phyloP scores from a whole-genome alignment of 257 asterid species.

The Rehmannia glutinosa region DNA sequence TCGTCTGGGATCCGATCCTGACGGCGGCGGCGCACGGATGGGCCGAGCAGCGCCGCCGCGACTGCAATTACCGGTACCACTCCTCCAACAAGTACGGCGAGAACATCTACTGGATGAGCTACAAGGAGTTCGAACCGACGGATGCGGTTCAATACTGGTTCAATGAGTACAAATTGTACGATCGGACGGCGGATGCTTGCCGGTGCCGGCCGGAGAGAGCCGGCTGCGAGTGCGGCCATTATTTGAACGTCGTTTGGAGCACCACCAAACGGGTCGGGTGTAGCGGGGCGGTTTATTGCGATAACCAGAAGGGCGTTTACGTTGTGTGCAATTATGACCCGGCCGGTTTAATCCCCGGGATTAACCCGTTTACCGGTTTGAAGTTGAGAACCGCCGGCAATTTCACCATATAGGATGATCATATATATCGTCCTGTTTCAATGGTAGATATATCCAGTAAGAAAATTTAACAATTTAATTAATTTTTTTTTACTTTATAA shows the following conservation, averaged over 20 bases:
- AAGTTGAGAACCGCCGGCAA: too few relatives aligned
- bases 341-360: conserved; percentile 28
- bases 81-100: conserved; percentile 44
- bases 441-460: not conserved
- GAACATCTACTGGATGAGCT: conserved; percentile 52
- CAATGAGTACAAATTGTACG: conserved; percentile 35
- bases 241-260: conserved; percentile 43
- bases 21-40: conserved; percentile 37
- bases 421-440: too few relatives aligned
- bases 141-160: conserved; percentile 48
- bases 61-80: conserved; percentile 56
- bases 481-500: too few relatives aligned
- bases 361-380: conserved; percentile 35
- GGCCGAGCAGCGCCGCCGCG: conserved; percentile 41
- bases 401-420: too few relatives aligned
- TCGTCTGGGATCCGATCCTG: conserved; percentile 40
- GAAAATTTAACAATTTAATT: too few relatives aligned
- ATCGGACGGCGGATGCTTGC: conserved; percentile 21
- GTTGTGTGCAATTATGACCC: conserved; percentile 60
- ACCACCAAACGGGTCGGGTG: conserved; percentile 52
- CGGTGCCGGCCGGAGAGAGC: conserved; percentile 34
- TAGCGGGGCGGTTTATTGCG: conserved; percentile 52
- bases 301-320: conserved; percentile 36
- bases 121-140: conserved; percentile 39
- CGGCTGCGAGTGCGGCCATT: conserved; percentile 77